Conservation (phyloP, 441 rosid genomes). For the Iberis amara region DNA sequence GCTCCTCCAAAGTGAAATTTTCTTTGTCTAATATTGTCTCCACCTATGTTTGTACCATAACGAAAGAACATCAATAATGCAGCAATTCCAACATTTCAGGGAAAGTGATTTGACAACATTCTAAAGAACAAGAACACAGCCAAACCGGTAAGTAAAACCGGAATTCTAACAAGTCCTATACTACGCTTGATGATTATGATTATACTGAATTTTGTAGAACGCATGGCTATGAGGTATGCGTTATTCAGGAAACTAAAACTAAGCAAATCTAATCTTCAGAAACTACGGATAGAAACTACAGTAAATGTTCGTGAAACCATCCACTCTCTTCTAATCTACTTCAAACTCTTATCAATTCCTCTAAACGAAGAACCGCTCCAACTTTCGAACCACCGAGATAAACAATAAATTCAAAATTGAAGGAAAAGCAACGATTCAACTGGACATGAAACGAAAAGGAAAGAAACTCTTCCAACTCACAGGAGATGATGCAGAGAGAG, state of each 20-base stretch:
- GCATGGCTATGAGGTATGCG: too few relatives aligned
- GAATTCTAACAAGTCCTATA: too few relatives aligned
- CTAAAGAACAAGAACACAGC: neutral
- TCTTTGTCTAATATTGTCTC: conserved; percentile 85
- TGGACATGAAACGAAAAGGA: neutral
- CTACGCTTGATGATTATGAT: too few relatives aligned
- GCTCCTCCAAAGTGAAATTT: conserved; percentile 86
- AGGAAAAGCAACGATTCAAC: conserved; percentile 14
- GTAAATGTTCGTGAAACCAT: too few relatives aligned
- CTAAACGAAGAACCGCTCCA: neutral
- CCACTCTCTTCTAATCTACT: too few relatives aligned
- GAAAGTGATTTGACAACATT: conserved; percentile 3
- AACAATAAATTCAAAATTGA: neutral
- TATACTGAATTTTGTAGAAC: too few relatives aligned
- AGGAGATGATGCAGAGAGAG: conserved; percentile 78
- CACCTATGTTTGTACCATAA: conserved; percentile 45
- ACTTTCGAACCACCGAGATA: neutral
- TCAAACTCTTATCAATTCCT: too few relatives aligned
- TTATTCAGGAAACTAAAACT: too few relatives aligned
- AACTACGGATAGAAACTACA: too few relatives aligned
- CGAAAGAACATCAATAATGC: conserved; percentile 17
- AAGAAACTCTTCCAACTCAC: conserved; percentile 39
- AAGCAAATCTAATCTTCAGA: too few relatives aligned
- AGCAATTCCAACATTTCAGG: neutral
- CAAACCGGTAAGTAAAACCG: too few relatives aligned